These are phyloP conservation scores for Colletotrichum viniferum DNA, from an alignment of 2,329 filamentous ascomycete species.

Conservation along the genomic window DNA sequence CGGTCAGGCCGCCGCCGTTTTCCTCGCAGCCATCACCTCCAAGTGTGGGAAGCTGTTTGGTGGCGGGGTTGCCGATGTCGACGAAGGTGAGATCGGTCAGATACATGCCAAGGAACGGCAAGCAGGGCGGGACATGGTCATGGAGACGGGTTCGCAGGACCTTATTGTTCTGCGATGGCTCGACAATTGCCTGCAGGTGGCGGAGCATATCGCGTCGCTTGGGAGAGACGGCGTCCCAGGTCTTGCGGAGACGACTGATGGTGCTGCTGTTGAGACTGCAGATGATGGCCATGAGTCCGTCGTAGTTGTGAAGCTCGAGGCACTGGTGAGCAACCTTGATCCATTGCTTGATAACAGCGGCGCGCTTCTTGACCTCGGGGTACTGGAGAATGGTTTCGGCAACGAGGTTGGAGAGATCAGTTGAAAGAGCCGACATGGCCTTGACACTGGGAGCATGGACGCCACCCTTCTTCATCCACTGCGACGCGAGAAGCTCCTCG, in stretches of 20 bases:
- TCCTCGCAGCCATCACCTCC: conserved; percentile 54
- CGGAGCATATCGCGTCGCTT: conserved; percentile 85
- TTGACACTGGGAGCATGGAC: conserved; percentile 86
- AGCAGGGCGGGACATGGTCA: conserved; percentile 86
- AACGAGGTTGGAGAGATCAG: conserved; percentile 89
- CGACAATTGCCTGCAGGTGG: conserved; percentile 81
- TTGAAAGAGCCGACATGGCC: conserved; percentile 91
- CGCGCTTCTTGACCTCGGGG: conserved; percentile 91
- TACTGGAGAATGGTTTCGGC: conserved; percentile 89
- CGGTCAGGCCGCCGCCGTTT: conserved; percentile 69
- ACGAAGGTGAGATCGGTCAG: conserved; percentile 96
- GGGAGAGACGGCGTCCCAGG: conserved; percentile 86
- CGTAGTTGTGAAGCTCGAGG: conserved; percentile 91
- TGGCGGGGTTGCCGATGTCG: conserved; percentile 89
- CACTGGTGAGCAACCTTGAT: conserved; percentile 91
- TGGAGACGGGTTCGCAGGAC: conserved; percentile 82
- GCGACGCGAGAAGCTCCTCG: conserved; percentile 87
- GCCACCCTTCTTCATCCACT: conserved; percentile 90
- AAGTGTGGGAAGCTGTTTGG: conserved; percentile 70
- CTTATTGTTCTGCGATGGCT: conserved; percentile 90
- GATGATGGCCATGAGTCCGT: conserved; percentile 95
- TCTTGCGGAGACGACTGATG: conserved; percentile 84
- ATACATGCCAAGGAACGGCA: conserved; percentile 96
- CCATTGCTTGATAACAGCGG: conserved; percentile 94
- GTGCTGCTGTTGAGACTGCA: conserved; percentile 92